These are phyloP conservation scores for Cladosporium sp. DNA, from an alignment of 2,329 filamentous ascomycete species.

Conservation along the genomic window DNA sequence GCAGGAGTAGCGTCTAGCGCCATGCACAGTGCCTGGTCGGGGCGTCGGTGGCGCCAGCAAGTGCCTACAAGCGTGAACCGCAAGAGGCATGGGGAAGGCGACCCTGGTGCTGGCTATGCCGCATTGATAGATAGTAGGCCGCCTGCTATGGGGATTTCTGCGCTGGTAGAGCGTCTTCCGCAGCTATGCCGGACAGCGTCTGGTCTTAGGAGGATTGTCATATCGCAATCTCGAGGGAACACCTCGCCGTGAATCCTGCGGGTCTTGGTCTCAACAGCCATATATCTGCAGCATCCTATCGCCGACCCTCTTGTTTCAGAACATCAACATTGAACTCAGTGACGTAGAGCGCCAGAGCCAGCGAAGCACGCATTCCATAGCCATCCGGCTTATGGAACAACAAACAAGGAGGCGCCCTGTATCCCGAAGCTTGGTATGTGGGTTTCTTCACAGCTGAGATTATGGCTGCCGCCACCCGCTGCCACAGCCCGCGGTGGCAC, in stretches of 20 bases:
- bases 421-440: background rate
- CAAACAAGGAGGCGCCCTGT: background rate
- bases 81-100: constrained; percentile 6
- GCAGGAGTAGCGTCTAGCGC: constrained; percentile 8
- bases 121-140: background rate
- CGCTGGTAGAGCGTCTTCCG: background rate
- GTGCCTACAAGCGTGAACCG: constrained; percentile 8
- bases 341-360: background rate
- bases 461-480: background rate
- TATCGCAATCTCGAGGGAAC: background rate
- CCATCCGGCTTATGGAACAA: background rate
- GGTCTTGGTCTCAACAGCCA: background rate
- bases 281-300: background rate
- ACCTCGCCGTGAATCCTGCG: constrained; percentile 11
- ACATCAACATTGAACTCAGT: background rate
- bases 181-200: background rate
- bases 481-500: background rate
- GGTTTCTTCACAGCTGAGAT: background rate
- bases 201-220: constrained; percentile 1
- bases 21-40: constrained; percentile 4
- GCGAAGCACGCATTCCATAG: too few relatives aligned
- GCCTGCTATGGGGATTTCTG: background rate
- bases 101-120: background rate
- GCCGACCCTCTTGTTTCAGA: background rate
- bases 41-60: background rate